A percentile compares a stretch with the other conserved stretches of the same genome.
phyloP scores from a whole-genome alignment of 108 stramenopile genomes.

The Skeletonema tropicum region DNA sequence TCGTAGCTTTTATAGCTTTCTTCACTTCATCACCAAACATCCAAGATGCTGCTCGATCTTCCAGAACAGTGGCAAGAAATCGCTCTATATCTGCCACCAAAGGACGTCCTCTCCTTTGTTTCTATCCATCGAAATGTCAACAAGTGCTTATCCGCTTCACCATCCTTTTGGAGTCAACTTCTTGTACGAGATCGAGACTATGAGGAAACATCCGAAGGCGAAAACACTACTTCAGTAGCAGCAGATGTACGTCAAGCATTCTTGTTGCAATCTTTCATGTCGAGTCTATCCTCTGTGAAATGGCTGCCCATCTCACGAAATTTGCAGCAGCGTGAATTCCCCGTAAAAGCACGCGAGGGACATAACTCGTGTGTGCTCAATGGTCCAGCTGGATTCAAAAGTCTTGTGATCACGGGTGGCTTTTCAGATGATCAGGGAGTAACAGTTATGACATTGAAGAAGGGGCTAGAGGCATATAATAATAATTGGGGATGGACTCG shows the following conservation, averaged over 20 bases:
- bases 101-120: conserved; percentile 49
- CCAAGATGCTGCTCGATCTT: conserved; percentile 14
- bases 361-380: conserved; percentile 50
- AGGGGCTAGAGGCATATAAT: neutral
- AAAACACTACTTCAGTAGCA: neutral
- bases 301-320: conserved; percentile 31
- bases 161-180: conserved; percentile 44
- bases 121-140: conserved; percentile 32
- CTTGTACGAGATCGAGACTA: conserved; percentile 12
- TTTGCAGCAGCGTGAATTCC: neutral
- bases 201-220: neutral
- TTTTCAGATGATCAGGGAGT: conserved; percentile 50
- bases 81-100: conserved; percentile 25
- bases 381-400: conserved; percentile 5
- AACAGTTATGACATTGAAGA: conserved; percentile 3
- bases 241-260: conserved; percentile 5
- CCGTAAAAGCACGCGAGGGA: conserved; percentile 50
- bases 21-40: neutral
- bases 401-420: conserved; percentile 57
- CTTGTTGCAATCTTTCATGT: conserved; percentile 28
- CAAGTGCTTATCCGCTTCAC: conserved; percentile 26
- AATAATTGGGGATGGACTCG: neutral
- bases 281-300: conserved; percentile 30
- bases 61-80: conserved; percentile 41
- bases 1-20: neutral